These are phyloP conservation scores for Phaeosphaeriaceae sp. DNA, from an alignment of 2,329 filamentous ascomycete genomes.

Conservation along the genomic window DNA sequence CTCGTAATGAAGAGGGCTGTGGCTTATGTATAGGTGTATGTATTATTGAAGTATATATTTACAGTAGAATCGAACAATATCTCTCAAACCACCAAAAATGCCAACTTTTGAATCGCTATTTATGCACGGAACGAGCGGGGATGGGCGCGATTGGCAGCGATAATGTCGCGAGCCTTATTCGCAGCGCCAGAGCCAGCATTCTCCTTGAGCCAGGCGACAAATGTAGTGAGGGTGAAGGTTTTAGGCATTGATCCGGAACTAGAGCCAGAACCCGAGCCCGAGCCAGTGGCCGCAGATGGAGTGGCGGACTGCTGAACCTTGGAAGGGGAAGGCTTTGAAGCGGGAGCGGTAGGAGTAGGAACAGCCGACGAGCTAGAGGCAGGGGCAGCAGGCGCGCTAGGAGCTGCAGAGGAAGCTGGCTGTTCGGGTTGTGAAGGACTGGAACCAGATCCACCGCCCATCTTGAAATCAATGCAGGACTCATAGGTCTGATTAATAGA, in stretches of 20 bases:
- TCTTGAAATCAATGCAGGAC: slow-evolving; percentile 66
- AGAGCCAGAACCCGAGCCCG: slow-evolving; percentile 17
- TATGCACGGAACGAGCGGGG: slow-evolving; percentile 37
- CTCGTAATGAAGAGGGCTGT: no score
- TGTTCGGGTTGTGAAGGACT: not conserved
- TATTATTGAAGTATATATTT: slow-evolving; percentile 37
- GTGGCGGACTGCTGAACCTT: slow-evolving; percentile 13
- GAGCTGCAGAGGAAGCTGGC: slow-evolving; percentile 4
- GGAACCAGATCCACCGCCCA: slow-evolving; percentile 43
- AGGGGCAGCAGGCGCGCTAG: slow-evolving; percentile 13
- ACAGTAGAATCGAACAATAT: slow-evolving; percentile 34
- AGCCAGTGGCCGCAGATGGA: slow-evolving; percentile 17
- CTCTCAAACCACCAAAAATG: slow-evolving; percentile 2
- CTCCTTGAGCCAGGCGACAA: slow-evolving; percentile 41
- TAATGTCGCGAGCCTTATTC: slow-evolving; percentile 32
- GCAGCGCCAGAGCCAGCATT: slow-evolving; percentile 30
- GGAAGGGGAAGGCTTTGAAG: slow-evolving; percentile 12
- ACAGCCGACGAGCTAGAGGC: slow-evolving; percentile 15
- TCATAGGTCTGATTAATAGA: slow-evolving; percentile 67
- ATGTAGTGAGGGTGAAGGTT: slow-evolving; percentile 42
- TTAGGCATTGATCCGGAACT: slow-evolving; percentile 25
- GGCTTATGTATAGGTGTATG: slow-evolving; percentile 26
- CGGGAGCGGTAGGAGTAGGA: slow-evolving; percentile 14
- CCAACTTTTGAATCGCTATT: not conserved
- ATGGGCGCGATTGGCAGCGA: slow-evolving; percentile 32